phyloP scores from a whole-genome alignment of 495 filamentous ascomycete genomes.

The Trichoderma gamsii region DNA sequence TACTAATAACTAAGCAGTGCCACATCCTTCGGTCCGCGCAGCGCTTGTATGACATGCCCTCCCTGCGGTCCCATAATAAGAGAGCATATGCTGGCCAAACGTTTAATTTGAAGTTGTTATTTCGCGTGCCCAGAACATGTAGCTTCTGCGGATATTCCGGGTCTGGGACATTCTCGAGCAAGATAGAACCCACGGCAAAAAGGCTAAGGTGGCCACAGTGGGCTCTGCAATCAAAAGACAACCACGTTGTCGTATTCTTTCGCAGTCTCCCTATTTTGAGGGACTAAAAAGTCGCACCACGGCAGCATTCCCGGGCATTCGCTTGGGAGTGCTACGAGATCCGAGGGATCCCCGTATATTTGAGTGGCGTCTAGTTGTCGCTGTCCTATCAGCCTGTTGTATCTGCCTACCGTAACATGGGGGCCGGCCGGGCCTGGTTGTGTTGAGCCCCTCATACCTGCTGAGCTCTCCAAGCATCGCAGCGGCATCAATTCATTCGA shows the following conservation, averaged over 20 bases:
- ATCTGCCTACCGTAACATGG: background rate
- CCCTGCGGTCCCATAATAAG: background rate
- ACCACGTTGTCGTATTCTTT: background rate
- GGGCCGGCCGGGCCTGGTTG: background rate
- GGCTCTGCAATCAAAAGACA: background rate
- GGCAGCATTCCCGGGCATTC: background rate
- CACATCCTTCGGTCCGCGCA: background rate
- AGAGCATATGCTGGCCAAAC: background rate
- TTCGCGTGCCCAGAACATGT: background rate
- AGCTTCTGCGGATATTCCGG: background rate
- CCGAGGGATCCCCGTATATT: background rate
- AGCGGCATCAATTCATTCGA: background rate
- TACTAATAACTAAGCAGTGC: background rate
- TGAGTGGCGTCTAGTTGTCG: background rate
- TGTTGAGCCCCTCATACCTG: slow-evolving; percentile 8
- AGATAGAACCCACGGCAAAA: background rate
- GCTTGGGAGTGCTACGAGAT: background rate
- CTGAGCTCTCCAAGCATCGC: background rate
- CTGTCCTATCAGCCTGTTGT: background rate
- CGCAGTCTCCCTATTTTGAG: background rate
- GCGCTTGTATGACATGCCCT: background rate
- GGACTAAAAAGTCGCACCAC: background rate
- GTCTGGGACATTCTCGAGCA: background rate
- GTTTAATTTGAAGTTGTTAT: background rate
- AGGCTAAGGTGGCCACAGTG: slow-evolving; percentile 3